Conservation (phyloP, 2,329 filamentous ascomycete genomes). For the Daldinia sp. region DNA sequence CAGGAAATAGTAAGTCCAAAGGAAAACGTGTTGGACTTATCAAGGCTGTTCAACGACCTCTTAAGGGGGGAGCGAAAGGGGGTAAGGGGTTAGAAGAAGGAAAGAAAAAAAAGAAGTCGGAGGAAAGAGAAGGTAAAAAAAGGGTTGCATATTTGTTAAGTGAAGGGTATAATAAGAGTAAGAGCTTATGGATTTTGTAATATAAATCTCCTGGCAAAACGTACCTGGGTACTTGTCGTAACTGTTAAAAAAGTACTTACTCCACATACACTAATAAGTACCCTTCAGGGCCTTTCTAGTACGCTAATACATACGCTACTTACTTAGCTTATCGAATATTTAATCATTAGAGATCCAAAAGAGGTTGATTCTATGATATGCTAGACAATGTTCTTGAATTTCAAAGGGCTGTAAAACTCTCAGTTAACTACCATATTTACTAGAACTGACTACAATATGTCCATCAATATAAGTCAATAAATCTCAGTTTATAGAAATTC, state of each 20-base stretch:
- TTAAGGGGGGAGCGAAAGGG: constrained; percentile 8
- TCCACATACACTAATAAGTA: constrained; percentile 2
- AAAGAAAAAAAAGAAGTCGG: constrained; percentile 1
- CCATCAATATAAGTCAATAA: background rate
- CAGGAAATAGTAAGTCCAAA: constrained; percentile 7
- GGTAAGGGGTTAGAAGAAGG: background rate
- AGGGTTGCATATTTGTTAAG: constrained; percentile 4
- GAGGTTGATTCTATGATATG: background rate
- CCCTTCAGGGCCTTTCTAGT: background rate
- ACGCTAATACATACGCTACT: background rate
- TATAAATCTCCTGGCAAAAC: constrained; percentile 19
- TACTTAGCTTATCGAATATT: background rate
- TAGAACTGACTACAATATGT: background rate
- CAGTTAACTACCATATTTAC: background rate
- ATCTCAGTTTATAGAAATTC: background rate
- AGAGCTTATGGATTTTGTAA: constrained; percentile 21
- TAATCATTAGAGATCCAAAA: background rate
- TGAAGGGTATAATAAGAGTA: constrained; percentile 17
- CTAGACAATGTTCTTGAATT: background rate
- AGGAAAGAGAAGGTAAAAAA: constrained; percentile 19
- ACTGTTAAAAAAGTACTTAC: constrained; percentile 1
- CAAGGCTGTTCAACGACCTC: background rate
- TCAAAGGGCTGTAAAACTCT: no score
- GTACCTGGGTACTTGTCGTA: background rate
- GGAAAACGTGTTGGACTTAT: constrained; percentile 16